Conservation (phyloP, 208 protist genomes). For the Kentomonas sorsogonicus region DNA sequence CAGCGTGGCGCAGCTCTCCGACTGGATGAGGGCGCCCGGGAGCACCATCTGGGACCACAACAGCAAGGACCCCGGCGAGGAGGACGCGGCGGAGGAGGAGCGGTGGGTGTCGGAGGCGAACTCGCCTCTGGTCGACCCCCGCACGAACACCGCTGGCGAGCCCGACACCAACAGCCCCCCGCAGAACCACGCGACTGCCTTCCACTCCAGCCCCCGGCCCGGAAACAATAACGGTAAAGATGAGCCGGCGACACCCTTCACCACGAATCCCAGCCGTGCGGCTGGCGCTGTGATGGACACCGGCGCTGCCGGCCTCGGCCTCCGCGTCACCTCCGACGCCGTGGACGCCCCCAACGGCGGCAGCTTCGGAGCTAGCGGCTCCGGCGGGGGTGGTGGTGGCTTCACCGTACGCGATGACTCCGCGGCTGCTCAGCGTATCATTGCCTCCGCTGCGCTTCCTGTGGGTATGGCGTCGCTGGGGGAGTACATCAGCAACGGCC, state of each 20-base stretch:
- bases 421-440: too few relatives aligned
- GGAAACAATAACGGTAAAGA: background rate
- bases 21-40: slow-evolving; percentile 59
- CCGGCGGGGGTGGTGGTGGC: background rate
- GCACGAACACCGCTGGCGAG: background rate
- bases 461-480: too few relatives aligned
- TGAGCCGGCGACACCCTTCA: background rate
- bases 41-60: slow-evolving; percentile 52
- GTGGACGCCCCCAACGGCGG: background rate
- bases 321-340: background rate
- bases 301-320: background rate
- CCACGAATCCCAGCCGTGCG: background rate
- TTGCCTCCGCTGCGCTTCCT: too few relatives aligned
- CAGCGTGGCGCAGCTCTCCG: slow-evolving; percentile 22
- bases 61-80: slow-evolving; percentile 23
- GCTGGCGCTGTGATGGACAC: background rate
- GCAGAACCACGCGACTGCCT: too few relatives aligned
- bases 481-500: too few relatives aligned
- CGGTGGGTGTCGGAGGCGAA: background rate
- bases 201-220: too few relatives aligned
- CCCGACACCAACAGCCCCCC: background rate
- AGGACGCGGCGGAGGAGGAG: slow-evolving; percentile 10
- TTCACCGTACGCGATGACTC: background rate
- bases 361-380: background rate
- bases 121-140: background rate